Percentiles rank a stretch among this genome's conserved stretches.
phyloP scores from a whole-genome alignment of 2,329 filamentous ascomycete species.

The Tetracladium maxilliforme region DNA sequence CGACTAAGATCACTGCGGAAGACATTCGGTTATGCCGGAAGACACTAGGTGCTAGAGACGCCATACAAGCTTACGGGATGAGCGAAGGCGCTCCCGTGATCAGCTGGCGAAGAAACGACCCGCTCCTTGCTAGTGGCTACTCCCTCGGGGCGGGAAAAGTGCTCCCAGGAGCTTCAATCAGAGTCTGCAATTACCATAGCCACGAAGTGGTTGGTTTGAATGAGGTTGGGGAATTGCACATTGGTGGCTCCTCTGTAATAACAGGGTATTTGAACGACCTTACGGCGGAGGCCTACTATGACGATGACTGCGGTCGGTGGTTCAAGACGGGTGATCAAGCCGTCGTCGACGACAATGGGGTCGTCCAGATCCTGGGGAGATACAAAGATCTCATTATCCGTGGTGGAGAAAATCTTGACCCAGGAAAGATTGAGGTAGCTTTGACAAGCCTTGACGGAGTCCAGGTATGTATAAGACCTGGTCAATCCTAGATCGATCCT shows the following conservation, averaged over 20 bases:
- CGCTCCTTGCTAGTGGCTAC: no score
- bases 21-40: no score
- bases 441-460: constrained; percentile 10
- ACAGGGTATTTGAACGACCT: constrained; percentile 16
- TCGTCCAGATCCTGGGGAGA: constrained; percentile 22
- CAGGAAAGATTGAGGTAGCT: no score
- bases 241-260: constrained; percentile 20
- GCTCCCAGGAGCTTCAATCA: constrained; percentile 20
- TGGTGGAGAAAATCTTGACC: constrained; percentile 27
- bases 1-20: no score
- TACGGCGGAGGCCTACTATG: constrained; percentile 17
- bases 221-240: constrained; percentile 23
- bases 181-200: constrained; percentile 19
- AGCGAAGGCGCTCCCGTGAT: constrained; percentile 19
- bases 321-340: constrained; percentile 25
- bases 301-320: constrained; percentile 18
- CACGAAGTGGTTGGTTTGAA: constrained; percentile 13
- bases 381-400: constrained; percentile 30
- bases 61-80: constrained; percentile 16
- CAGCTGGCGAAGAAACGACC: constrained; percentile 20
- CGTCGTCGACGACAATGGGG: constrained; percentile 19
- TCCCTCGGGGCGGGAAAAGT: no score
- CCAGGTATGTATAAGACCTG: no score
- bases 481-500: no score
- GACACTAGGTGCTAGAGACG: constrained; percentile 17